Percentiles rank a stretch among this genome's conserved stretches.
Conservation (phyloP, 306 rosid genomes). For the Quercus dentata region DNA sequence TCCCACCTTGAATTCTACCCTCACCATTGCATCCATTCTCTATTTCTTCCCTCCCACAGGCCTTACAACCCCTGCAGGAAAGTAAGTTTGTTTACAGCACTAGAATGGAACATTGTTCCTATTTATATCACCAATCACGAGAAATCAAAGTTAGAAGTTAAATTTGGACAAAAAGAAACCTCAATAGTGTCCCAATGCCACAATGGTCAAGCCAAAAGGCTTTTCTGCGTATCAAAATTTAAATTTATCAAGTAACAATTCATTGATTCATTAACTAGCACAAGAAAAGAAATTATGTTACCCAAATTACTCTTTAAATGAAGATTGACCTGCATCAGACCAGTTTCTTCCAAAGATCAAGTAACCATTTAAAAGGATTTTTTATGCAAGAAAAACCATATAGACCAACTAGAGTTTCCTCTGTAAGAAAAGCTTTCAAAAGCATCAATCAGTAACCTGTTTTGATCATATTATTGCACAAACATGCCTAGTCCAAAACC, state of each 20-base stretch:
- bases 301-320: background rate
- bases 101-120: background rate
- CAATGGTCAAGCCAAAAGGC: background rate
- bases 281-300: background rate
- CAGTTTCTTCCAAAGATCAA: background rate
- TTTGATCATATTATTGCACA: background rate
- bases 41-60: conserved; percentile 75
- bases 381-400: background rate
- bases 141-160: background rate
- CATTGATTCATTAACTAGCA: background rate
- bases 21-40: conserved; percentile 93
- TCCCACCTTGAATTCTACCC: conserved; percentile 97
- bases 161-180: background rate
- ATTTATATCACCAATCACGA: background rate
- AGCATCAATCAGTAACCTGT: background rate
- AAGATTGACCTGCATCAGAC: background rate
- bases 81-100: conserved; percentile 4
- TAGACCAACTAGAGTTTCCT: background rate
- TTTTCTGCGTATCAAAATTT: background rate
- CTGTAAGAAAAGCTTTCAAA: background rate
- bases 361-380: background rate
- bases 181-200: background rate
- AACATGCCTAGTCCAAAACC: background rate
- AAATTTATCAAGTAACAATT: no score
- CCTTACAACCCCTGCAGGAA: conserved; percentile 66